Percentiles rank a stretch among this genome's conserved stretches.
phyloP scores from a whole-genome alignment of 2,329 filamentous ascomycete genomes.

The Trichoderma lentiforme region DNA sequence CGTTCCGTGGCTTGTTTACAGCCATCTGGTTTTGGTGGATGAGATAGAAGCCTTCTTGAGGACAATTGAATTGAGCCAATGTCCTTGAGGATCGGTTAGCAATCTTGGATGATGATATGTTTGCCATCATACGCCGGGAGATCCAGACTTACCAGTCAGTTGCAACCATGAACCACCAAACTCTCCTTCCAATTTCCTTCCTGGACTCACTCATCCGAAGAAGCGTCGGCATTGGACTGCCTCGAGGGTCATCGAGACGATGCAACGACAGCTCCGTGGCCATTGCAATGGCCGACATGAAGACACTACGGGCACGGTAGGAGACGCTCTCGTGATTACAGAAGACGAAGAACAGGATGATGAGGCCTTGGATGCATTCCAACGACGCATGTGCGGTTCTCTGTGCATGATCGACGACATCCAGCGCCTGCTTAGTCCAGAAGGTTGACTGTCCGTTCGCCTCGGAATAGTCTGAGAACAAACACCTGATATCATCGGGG shows the following conservation, averaged over 20 bases:
- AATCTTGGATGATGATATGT: neutral
- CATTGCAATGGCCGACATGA: constrained; percentile 29
- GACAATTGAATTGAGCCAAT: constrained; percentile 35
- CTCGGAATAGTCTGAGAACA: constrained; percentile 29
- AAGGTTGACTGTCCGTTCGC: constrained; percentile 28
- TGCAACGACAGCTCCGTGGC: constrained; percentile 38
- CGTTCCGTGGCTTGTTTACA: constrained; percentile 38
- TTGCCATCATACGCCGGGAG: neutral
- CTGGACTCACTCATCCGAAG: constrained; percentile 27
- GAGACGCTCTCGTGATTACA: constrained; percentile 40
- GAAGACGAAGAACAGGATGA: constrained; percentile 37
- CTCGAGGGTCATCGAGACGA: constrained; percentile 36
- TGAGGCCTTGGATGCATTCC: constrained; percentile 37
- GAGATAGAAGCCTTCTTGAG: constrained; percentile 35
- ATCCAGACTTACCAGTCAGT: constrained; percentile 37
- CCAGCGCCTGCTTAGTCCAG: constrained; percentile 36
- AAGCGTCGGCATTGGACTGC: constrained; percentile 19
- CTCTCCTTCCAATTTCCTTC: constrained; percentile 38
- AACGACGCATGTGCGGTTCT: constrained; percentile 29
- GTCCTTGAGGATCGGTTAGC: constrained; percentile 28
- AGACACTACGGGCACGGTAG: constrained; percentile 31
- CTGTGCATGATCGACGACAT: constrained; percentile 36
- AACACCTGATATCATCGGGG: constrained; percentile 26
- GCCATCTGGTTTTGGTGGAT: constrained; percentile 40
- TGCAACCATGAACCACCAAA: constrained; percentile 44